These are phyloP conservation scores for Daldinia grandis DNA, from an alignment of 495 filamentous ascomycete genomes.

Conservation along the genomic window DNA sequence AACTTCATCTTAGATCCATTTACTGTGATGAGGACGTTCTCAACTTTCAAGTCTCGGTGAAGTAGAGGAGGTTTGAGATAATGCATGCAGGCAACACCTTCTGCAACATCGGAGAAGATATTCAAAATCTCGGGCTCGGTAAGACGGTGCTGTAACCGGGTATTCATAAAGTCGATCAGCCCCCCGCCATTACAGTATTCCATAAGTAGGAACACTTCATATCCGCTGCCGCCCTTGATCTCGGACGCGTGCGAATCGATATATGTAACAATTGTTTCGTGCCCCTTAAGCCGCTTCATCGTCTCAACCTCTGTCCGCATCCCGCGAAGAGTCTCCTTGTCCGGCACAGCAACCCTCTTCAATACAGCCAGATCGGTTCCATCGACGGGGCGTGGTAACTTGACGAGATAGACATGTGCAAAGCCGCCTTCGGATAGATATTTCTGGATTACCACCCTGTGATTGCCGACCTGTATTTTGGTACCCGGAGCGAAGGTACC, in stretches of 20 bases:
- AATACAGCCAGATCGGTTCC: slow-evolving; percentile 87
- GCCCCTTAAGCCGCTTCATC: slow-evolving; percentile 98
- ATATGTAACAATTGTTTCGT: slow-evolving; percentile 95
- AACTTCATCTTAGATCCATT: slow-evolving; percentile 69
- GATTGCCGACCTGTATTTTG: slow-evolving; percentile 92
- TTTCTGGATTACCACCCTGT: slow-evolving; percentile 95
- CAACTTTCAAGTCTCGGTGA: slow-evolving; percentile 96
- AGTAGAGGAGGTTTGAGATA: slow-evolving; percentile 94
- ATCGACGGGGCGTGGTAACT: slow-evolving; percentile 77
- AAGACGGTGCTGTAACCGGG: slow-evolving; percentile 90
- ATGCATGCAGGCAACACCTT: slow-evolving; percentile 98
- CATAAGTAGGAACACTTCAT: slow-evolving; percentile 98
- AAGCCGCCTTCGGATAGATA: slow-evolving; percentile 99
- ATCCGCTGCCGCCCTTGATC: slow-evolving; percentile 88
- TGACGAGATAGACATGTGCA: slow-evolving; percentile 97
- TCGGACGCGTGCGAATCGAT: slow-evolving; percentile 98
- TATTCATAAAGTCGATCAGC: slow-evolving; percentile 99
- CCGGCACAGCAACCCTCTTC: slow-evolving; percentile 97
- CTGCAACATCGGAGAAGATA: slow-evolving; percentile 94
- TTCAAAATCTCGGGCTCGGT: slow-evolving; percentile 97
- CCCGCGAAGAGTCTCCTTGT: slow-evolving; percentile 89
- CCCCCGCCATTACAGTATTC: slow-evolving; percentile 88
- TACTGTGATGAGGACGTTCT: slow-evolving; percentile 92
- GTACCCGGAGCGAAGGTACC: slow-evolving; percentile 94
- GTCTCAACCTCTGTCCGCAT: slow-evolving; percentile 99